phyloP scores from a whole-genome alignment of 2,329 filamentous ascomycete genomes.

The Xylaria sp. region DNA sequence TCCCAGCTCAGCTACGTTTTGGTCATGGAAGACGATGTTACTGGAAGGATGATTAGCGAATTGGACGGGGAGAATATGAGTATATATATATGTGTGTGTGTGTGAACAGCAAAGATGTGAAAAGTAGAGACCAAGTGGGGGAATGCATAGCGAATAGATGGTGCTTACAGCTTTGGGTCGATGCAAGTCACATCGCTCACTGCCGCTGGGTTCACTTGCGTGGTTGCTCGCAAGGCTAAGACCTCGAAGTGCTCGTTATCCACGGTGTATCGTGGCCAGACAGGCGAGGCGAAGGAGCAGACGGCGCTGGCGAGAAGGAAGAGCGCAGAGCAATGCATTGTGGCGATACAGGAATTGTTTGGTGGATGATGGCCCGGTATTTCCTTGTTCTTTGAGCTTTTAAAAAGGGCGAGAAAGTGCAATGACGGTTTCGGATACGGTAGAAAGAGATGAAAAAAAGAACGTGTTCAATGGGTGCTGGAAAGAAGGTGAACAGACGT shows the following conservation, averaged over 20 bases:
- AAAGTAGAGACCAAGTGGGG: background rate
- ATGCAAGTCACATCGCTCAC: constrained; percentile 56
- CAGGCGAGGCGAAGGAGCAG: constrained; percentile 50
- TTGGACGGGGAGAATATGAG: constrained; percentile 1
- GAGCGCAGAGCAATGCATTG: constrained; percentile 41
- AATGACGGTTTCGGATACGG: background rate
- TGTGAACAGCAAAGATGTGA: background rate
- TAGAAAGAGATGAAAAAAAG: constrained; percentile 12
- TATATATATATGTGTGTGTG: background rate
- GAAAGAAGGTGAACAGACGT: constrained; percentile 40
- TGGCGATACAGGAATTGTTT: constrained; percentile 8
- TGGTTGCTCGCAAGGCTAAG: constrained; percentile 55
- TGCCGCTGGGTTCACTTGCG: constrained; percentile 55
- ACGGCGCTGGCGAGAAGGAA: constrained; percentile 49
- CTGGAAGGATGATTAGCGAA: constrained; percentile 44
- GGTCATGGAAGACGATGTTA: constrained; percentile 61
- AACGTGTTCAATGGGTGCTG: constrained; percentile 5
- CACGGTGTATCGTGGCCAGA: constrained; percentile 54
- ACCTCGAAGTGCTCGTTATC: constrained; percentile 59
- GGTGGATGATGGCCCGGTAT: background rate
- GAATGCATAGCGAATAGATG: background rate
- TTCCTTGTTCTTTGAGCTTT: constrained; percentile 3
- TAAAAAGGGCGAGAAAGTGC: background rate
- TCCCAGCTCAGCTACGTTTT: constrained; percentile 59
- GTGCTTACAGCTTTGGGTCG: constrained; percentile 55